phyloP scores from a whole-genome alignment of 177 flowering plant species.

The Tripterygium wilfordii region DNA sequence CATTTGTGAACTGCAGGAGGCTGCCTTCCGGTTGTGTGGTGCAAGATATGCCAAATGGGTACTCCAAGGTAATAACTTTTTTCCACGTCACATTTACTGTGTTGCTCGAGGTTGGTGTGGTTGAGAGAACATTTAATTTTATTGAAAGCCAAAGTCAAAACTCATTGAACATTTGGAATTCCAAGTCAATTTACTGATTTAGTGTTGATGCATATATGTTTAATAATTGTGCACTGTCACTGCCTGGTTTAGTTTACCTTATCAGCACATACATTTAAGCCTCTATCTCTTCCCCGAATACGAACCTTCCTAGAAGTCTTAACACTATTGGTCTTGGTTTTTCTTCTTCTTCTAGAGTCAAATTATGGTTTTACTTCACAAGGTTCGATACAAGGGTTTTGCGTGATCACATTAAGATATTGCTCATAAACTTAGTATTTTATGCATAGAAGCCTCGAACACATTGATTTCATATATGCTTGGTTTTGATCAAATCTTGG shows the following conservation, averaged over 20 bases:
- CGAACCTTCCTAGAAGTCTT: conserved; percentile 25
- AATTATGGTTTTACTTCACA: conserved; percentile 13
- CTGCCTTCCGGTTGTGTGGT: conserved; percentile 97
- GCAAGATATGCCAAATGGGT: conserved; percentile 99
- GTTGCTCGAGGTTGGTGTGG: too few relatives aligned
- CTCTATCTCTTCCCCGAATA: conserved; percentile 10
- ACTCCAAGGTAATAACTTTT: conserved; percentile 65
- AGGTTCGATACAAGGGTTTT: conserved; percentile 28
- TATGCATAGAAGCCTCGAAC: conserved; percentile 69
- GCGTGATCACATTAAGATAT: conserved; percentile 14
- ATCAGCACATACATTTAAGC: too few relatives aligned
- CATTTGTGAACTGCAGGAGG: conserved; percentile 59
- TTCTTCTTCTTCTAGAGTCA: conserved; percentile 23
- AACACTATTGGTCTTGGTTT: conserved; percentile 28
- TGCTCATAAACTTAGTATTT: too few relatives aligned
- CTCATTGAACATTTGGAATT: conserved; percentile 18
- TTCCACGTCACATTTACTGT: too few relatives aligned
- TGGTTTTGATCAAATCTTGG: conserved; percentile 32
- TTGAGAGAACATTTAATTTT: conserved; percentile 29
- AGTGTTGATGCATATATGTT: too few relatives aligned
- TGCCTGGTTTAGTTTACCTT: too few relatives aligned
- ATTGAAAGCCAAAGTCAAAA: conserved; percentile 13
- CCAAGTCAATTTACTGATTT: too few relatives aligned
- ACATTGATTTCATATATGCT: conserved; percentile 55
- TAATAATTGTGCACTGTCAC: conserved; percentile 24